Evolutionary conservation across 179 eudicot genomes (phyloP), one percentile per base, ranked within the genome.

Genomic region (Carnegiea gigantea): DNA sequence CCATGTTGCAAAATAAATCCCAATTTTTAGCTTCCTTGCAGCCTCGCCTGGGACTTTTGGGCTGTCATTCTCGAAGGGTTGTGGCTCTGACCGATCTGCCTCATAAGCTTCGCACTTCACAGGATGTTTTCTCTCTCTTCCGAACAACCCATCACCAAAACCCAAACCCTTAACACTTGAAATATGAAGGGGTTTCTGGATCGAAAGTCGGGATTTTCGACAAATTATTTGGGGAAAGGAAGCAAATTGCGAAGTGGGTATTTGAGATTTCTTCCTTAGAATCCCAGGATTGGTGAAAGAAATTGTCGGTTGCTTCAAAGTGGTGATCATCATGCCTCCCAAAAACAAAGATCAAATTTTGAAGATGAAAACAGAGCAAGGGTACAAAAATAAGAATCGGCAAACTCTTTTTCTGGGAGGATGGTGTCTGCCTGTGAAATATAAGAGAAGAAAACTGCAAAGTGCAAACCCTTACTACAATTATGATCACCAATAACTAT

Each of bases 1-100:
- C 97, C 95, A 93, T 36, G 90, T 92, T 18, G 95, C 97, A 86
- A 93, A 92, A 46, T 92, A 92, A 20, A 88, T 54, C 6, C 93
- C 91, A 77, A 93, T 92, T 75, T 93, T 93, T 21, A 88, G 79
- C 87, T 62, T 93, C 84, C 86, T 86, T 17, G 92, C 89, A 6
- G 86, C 88, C 85, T 92, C 87, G 38, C 77, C 75, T 30, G 83
- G 57, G 20, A 49, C 44, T 13, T 23, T 65, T 26, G 13, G 49
- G 15, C 20, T 46, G 15, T 78, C 78, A 6, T 73, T 73, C 67
- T 88, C 88, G 57, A 86, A 62, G 30, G 68, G 68, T 24, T 62
- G 81, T 70, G 89, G 90, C 75, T 88, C 79, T 23, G 91, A 83
- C 30, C 79, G 80, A 89, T 94, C 97, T 53, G 95, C 94, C 76